Evolutionary conservation across 2,329 filamentous ascomycete genomes (phyloP), one percentile per base, ranked within the genome.

Genomic region (Saccharata proteae): DNA sequence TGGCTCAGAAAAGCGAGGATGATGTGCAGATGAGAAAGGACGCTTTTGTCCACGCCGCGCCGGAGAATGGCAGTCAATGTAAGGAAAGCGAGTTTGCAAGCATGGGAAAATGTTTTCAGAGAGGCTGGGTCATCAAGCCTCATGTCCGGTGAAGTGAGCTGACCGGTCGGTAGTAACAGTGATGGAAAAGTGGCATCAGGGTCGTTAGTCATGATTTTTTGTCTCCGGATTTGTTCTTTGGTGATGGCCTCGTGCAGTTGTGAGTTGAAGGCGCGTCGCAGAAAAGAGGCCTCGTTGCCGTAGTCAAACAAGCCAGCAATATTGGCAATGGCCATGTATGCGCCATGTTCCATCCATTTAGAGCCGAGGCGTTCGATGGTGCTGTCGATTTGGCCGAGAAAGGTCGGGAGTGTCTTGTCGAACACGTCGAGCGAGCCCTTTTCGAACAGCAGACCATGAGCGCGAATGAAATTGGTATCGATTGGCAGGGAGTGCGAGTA

Each of bases 391-490:
- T 64, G 48, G 0, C 44, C 43, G 0, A 74, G 43, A 24, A 80
- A 80, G 1, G 67, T 60, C 0, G 52, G 38, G 11, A 59, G 55
- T 0, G 65, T 59, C 0, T 49, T 28, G 0, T 62, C 45, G 14
- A 77, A 67, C 4, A 57, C 58, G 0, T 71, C 26, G 10, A 11
- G 12, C 62, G 57, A 49, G 15, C 63, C 62, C 1, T 61, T 58
- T 0, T 65, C 69, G 29, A 82, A 82, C 0, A 82, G 53, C 6
- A 77, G 64, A 0, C 67, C 78, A 38, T 83, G 76, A 0, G 69
- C 60, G 4, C 67, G 71, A 10, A 83, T 71, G 35, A 76, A 81
- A 0, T 62, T 60, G 0, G 67, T 58, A 38, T 84, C 77, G 2
- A 74, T 56, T 2, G 61, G 44, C 4, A 59, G 40, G 7, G 45